Percentiles rank a stretch among this genome's conserved stretches.
phyloP scores from a whole-genome alignment of 129 eudicot genomes.

The Heracleum sosnowskyi region DNA sequence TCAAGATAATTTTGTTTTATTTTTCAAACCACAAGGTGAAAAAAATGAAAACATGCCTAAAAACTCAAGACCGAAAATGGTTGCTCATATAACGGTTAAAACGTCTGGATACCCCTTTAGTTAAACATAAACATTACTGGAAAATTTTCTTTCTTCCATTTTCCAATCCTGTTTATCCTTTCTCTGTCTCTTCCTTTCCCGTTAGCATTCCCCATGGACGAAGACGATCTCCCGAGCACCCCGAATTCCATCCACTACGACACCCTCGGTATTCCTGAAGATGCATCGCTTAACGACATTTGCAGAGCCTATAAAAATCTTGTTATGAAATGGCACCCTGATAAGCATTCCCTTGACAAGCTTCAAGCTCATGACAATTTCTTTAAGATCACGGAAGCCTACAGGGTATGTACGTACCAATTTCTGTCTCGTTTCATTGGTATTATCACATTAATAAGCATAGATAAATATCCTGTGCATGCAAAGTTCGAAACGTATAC shows the following conservation, averaged over 20 bases:
- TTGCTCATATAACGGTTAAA: neutral
- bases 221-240: conserved; percentile 31
- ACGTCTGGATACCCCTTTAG: neutral
- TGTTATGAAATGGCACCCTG: conserved; percentile 61
- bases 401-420: conserved; percentile 25
- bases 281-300: conserved; percentile 43
- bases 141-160: neutral
- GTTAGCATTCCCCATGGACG: conserved; percentile 9
- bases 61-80: neutral
- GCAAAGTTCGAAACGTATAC: neutral
- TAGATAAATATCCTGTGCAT: neutral
- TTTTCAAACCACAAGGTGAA: neutral
- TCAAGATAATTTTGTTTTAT: neutral
- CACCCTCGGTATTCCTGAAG: conserved; percentile 30
- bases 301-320: conserved; percentile 48
- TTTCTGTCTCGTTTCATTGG: neutral
- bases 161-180: neutral
- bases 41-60: neutral
- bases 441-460: neutral
- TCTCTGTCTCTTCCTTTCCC: neutral
- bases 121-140: neutral
- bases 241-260: conserved; percentile 16
- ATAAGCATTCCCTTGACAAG: conserved; percentile 28
- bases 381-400: conserved; percentile 36
- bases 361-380: conserved; percentile 37